Evolutionary conservation across 2,329 filamentous ascomycete species (phyloP).

Genomic region (Fusarium burgessii): DNA sequence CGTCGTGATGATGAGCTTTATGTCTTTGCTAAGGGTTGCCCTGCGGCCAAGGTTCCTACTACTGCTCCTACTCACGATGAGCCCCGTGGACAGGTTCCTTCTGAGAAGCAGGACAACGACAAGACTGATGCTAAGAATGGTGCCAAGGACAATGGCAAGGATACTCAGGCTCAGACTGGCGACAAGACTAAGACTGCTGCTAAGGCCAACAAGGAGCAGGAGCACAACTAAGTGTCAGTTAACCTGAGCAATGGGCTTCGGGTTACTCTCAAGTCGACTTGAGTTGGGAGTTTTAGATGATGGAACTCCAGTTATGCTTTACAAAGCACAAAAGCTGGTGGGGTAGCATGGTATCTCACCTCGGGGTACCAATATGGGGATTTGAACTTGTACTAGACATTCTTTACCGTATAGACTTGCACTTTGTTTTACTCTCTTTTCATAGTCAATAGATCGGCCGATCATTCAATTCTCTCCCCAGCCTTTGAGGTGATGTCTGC

Average conservation of each 20-base stretch:
- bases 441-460: slow-evolving; percentile 22
- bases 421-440: slow-evolving; percentile 1
- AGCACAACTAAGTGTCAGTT: background rate
- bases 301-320: too few species aligned
- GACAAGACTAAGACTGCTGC: background rate
- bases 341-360: background rate
- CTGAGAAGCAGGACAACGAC: background rate
- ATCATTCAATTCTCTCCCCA: background rate
- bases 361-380: background rate
- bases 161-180: background rate
- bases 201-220: background rate
- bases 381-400: background rate
- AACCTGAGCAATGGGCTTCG: too few species aligned
- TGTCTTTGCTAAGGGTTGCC: slow-evolving; percentile 21
- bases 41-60: slow-evolving; percentile 1
- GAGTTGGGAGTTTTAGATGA: too few species aligned
- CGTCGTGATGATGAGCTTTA: slow-evolving; percentile 6
- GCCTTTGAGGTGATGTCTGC: rapidly evolving
- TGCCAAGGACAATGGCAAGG: background rate
- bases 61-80: slow-evolving; percentile 1
- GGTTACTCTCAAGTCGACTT: background rate
- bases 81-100: background rate
- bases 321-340: background rate
- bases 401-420: background rate
- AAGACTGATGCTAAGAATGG: background rate